Evolutionary conservation across 306 rosid genomes (phyloP), one percentile per base, ranked within the genome.

Genomic region (Trifolium dubium): DNA sequence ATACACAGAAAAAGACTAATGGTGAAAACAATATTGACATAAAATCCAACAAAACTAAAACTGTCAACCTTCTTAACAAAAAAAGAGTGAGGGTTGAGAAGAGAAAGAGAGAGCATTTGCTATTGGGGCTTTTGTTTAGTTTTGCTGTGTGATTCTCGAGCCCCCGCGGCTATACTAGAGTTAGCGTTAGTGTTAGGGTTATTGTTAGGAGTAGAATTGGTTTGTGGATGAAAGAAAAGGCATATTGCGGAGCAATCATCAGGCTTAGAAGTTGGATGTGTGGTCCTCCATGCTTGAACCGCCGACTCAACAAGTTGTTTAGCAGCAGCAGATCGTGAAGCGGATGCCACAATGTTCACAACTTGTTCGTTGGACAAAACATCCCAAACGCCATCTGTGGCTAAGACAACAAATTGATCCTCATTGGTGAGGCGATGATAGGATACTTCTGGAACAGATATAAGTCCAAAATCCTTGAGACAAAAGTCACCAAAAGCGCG

Each of bases 371-470:
- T 92, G 9, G 98, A 76, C 58, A 92, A 84, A 63, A 90, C 98
- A 83, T 92, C 96, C 96, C 98, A 92, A 15, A 92, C 74, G 83
- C 98, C 98, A 85, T 91, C 98, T 3, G 97, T 88, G 43, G 96
- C 98, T 61, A 91, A 82, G 12, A 93, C 86, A 15, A 91, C 87
- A 83, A 93, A 91, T 56, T 91, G 88, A 77, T 91, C 98, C 77
- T 80, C 77, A 31, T 86, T 77, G 5, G 88, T 53, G 68, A 93
- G 72, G 78, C 39, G 86, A 44, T 78, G 79, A 67, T 81, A 67
- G 6, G 87, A 73, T 58, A 93, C 59, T 10, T 90, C 92, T 11
- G 98, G 98, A 50, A 90, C 80, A 54, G 93, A 88, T 64, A 88
- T 89, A 64, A 93, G 59, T 66, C 98, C 98, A 50, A 72, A 93